Base-by-base conservation (phyloP, 768 basidiomycete genomes). In the Phlegmacium glaucopus region DNA sequence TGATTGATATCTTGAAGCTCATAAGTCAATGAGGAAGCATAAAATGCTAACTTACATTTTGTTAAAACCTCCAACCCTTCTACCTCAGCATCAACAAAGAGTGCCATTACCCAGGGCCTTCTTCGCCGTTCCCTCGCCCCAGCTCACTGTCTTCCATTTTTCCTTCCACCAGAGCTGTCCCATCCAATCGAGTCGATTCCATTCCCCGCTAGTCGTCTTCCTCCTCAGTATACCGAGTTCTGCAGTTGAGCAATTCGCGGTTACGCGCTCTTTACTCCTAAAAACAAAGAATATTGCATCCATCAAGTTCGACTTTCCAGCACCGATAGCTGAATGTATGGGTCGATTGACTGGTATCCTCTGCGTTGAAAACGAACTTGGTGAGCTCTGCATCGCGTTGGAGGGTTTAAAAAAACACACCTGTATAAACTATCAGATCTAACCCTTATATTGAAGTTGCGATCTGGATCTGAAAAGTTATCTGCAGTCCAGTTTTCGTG, bases 221-320 rank as follows among this genome's bases (percentile, higher is more conserved):
- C 94, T n/a, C n/a, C n/a, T 15, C 96, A 89, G 66, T 98, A 98
- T 4, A 99, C 90, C 35, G 98, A 76, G 64, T 98, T 96, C 60
- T 91, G 94, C 18, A 98, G 74, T 58, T 97, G 94, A 38, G 90
- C 91, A 61, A 90, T 93, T 39, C 95, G 80, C 28, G 98, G 76
- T 53, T 96, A 91, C 2, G 85, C 88, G 51, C 90, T 94, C 72
- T 94, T 93, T 25, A 98, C 88, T 26, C 96, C 96, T 6, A 99
- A 83, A n/a, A 8, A 98, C 96, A 63, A 99, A 98, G 4, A 96
- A 98, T 55, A 99, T 97, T 43, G 96, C 96, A 63, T 99, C 96
- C 96, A 98, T 98, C 47, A 98, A 82, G 65, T 99, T 99, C 9
- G 93, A 95, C 64, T 99, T 98, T 50, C 96, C 96, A 1, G 95